Conservation (phyloP, 2,329 filamentous ascomycete genomes). For the Aspergillus jensenii region DNA sequence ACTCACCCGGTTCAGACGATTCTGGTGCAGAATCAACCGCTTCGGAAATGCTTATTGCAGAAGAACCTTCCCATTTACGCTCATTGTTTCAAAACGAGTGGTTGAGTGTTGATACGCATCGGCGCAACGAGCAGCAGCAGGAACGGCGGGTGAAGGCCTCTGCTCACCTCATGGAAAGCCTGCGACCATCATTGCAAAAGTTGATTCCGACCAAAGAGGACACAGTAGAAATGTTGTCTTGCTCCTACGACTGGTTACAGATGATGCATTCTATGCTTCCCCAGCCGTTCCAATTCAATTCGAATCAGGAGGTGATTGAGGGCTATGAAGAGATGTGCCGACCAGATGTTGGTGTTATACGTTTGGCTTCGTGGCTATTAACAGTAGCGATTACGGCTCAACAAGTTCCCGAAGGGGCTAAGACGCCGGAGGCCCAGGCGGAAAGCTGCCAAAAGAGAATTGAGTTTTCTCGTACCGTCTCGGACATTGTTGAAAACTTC, state of each 20-base stretch:
- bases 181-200: conserved; percentile 14
- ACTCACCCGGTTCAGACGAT: conserved; percentile 3
- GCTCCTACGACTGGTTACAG: conserved; percentile 17
- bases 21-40: conserved; percentile 13
- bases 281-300: conserved; percentile 11
- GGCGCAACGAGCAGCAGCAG: conserved; percentile 4
- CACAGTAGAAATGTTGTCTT: conserved; percentile 7
- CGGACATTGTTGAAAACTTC: conserved; percentile 12
- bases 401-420: conserved; percentile 5
- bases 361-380: conserved; percentile 17
- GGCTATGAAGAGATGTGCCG: conserved; percentile 15
- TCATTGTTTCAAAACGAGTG: conserved; percentile 22
- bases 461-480: conserved; percentile 7
- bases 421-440: not conserved
- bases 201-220: conserved; percentile 16
- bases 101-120: conserved; percentile 15
- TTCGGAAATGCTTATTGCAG: conserved; percentile 14
- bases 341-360: conserved; percentile 13
- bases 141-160: conserved; percentile 8
- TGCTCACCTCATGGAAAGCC: conserved; percentile 3
- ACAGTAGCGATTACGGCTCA: conserved; percentile 16
- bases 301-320: conserved; percentile 13
- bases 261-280: conserved; percentile 15
- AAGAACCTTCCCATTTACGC: conserved; percentile 15
- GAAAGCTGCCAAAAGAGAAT: not conserved